These are phyloP conservation scores for Geotrichum citri-aurantii DNA, from an alignment of 1,139 yeast species.

Conservation along the genomic window DNA sequence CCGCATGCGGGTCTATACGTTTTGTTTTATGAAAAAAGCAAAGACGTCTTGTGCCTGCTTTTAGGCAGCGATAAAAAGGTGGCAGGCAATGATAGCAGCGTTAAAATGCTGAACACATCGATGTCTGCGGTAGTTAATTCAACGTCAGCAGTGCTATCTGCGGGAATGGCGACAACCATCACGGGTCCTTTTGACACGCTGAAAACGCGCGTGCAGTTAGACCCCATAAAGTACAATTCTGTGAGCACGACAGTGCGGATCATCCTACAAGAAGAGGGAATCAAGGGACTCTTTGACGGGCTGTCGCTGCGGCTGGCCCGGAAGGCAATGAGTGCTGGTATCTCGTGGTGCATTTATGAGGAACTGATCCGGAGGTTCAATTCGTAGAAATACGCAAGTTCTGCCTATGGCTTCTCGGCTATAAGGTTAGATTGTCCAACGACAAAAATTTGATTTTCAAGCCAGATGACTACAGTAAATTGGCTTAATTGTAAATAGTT, in stretches of 20 bases:
- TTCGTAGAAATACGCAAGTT: not conserved
- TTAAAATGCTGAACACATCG: slow-evolving; percentile 28
- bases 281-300: slow-evolving; percentile 69
- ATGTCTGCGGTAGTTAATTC: slow-evolving; percentile 59
- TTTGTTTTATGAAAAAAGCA: slow-evolving; percentile 71
- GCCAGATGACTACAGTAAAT: not conserved
- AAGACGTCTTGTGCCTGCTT: slow-evolving; percentile 39
- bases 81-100: not conserved
- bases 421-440: not conserved
- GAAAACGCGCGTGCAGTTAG: slow-evolving; percentile 82
- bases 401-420: not conserved
- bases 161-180: slow-evolving; percentile 71
- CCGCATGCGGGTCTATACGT: slow-evolving; percentile 96
- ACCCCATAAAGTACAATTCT: slow-evolving; percentile 43
- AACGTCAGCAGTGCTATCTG: slow-evolving; percentile 65
- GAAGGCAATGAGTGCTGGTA: slow-evolving; percentile 88
- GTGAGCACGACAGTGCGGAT: slow-evolving; percentile 39
- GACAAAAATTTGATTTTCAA: not conserved
- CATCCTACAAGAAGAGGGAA: slow-evolving; percentile 55
- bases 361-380: slow-evolving; percentile 48
- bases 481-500: not conserved
- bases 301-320: slow-evolving; percentile 72
- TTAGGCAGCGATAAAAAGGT: slow-evolving; percentile 3
- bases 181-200: slow-evolving; percentile 96
- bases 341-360: slow-evolving; percentile 95